phyloP scores from a whole-genome alignment of 176 grass and related monocot genomes.

The Raddia distichophylla region DNA sequence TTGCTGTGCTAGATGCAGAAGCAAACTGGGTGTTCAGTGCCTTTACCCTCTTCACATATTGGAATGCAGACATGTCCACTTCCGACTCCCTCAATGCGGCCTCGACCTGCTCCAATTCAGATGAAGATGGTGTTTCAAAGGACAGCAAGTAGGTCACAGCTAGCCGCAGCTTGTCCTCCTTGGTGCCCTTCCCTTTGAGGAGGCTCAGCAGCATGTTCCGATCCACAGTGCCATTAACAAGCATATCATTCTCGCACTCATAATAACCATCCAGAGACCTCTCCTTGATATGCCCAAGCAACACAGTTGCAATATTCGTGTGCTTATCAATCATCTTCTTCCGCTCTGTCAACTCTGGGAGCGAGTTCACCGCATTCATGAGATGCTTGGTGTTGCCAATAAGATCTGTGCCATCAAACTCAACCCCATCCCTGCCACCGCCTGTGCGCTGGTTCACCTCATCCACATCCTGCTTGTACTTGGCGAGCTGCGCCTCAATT shows the following conservation, averaged over 20 bases:
- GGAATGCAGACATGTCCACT: constrained; percentile 82
- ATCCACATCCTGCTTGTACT: constrained; percentile 96
- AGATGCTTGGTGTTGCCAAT: constrained; percentile 94
- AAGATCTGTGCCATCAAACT: constrained; percentile 88
- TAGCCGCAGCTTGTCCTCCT: constrained; percentile 88
- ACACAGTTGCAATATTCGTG: constrained; percentile 79
- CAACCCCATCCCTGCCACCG: constrained; percentile 70
- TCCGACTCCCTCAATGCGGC: constrained; percentile 70
- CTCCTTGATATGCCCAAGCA: constrained; percentile 89
- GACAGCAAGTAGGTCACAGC: constrained; percentile 90
- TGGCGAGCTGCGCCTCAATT: constrained; percentile 73
- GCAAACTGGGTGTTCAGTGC: constrained; percentile 82
- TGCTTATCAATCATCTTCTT: constrained; percentile 98
- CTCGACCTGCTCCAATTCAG: constrained; percentile 87
- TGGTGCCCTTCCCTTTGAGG: constrained; percentile 83
- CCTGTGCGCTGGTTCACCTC: constrained; percentile 85
- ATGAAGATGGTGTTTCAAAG: constrained; percentile 58
- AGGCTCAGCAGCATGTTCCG: constrained; percentile 61
- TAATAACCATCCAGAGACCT: constrained; percentile 86
- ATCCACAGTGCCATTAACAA: constrained; percentile 73
- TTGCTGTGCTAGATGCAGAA: constrained; percentile 73
- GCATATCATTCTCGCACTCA: constrained; percentile 82
- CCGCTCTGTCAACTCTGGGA: constrained; percentile 81
- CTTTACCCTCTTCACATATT: constrained; percentile 92
- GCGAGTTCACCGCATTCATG: constrained; percentile 93